These are phyloP conservation scores for Spathaspora jeffriesii DNA, from an alignment of 1,139 yeast genomes.

Conservation along the genomic window DNA sequence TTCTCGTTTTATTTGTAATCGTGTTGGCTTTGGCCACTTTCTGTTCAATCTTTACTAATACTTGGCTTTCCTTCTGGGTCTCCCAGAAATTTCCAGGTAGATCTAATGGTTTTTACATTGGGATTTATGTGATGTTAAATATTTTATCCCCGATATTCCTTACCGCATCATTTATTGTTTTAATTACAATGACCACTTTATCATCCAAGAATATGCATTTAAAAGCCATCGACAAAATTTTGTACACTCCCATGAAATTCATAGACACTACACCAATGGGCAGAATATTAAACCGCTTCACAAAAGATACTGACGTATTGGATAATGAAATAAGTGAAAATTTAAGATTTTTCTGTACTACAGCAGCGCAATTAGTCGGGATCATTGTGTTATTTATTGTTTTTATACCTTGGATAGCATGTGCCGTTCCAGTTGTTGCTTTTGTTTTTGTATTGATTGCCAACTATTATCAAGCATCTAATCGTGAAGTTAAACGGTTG, in stretches of 20 bases:
- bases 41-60: constrained; percentile 63
- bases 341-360: constrained; percentile 49
- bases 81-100: constrained; percentile 49
- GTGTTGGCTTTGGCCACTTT: constrained; percentile 50
- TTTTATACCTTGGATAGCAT: constrained; percentile 74
- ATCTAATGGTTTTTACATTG: constrained; percentile 65
- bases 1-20: constrained; percentile 10
- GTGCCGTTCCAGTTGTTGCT: constrained; percentile 61
- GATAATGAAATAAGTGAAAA: constrained; percentile 75
- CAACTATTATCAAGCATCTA: constrained; percentile 51
- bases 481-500: constrained; percentile 43
- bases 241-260: constrained; percentile 58
- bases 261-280: constrained; percentile 66
- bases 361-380: constrained; percentile 58
- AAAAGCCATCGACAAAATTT: constrained; percentile 37
- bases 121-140: constrained; percentile 63
- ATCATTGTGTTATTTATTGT: constrained; percentile 64
- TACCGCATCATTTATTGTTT: constrained; percentile 40
- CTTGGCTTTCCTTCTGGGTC: constrained; percentile 90
- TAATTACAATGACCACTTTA: constrained; percentile 52
- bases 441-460: constrained; percentile 51
- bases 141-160: constrained; percentile 36
- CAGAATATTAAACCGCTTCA: constrained; percentile 58
- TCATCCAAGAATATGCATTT: constrained; percentile 49
- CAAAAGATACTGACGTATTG: constrained; percentile 82